A percentile compares a stretch with the other conserved stretches of the same genome.
Evolutionary conservation across 2,329 filamentous ascomycete genomes (phyloP).

Genomic region (Huntiella moniliformis): DNA sequence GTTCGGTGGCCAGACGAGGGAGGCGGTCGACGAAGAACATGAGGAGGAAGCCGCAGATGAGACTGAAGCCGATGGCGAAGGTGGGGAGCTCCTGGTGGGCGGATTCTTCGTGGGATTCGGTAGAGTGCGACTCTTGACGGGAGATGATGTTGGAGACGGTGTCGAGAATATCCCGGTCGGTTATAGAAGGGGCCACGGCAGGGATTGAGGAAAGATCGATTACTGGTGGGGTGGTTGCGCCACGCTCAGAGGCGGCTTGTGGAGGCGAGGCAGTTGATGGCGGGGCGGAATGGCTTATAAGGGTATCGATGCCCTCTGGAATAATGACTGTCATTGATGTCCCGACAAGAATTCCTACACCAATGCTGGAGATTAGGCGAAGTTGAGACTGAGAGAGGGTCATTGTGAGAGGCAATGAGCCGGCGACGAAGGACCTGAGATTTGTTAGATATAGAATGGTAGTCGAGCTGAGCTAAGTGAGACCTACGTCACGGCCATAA

Average conservation of each 20-base stretch:
- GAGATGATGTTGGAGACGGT: neutral
- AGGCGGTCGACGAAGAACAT: constrained; percentile 93
- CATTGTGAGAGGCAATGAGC: constrained; percentile 77
- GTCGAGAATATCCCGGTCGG: too few relatives aligned
- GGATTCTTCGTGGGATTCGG: constrained; percentile 12
- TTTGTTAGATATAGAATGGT: neutral
- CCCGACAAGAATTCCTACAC: constrained; percentile 83
- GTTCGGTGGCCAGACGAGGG: constrained; percentile 51
- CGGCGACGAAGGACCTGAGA: constrained; percentile 73
- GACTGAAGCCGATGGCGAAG: constrained; percentile 67
- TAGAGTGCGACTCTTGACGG: neutral
- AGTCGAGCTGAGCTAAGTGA: neutral
- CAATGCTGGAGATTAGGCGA: constrained; percentile 75
- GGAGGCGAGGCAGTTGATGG: neutral
- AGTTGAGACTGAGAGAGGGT: constrained; percentile 71
- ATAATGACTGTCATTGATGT: constrained; percentile 95
- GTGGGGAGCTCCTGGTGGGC: constrained; percentile 32
- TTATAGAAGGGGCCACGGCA: neutral
- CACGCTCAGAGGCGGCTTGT: neutral
- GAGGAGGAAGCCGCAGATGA: constrained; percentile 76
- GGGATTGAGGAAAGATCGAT: neutral
- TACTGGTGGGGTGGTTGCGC: neutral
- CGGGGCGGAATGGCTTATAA: constrained; percentile 26
- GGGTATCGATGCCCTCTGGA: constrained; percentile 83
- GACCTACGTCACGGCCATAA: constrained; percentile 41